Percentiles rank a stretch among this genome's conserved stretches.
These are phyloP conservation scores for Russula emetica DNA, from an alignment of 768 basidiomycete species.

Conservation along the genomic window DNA sequence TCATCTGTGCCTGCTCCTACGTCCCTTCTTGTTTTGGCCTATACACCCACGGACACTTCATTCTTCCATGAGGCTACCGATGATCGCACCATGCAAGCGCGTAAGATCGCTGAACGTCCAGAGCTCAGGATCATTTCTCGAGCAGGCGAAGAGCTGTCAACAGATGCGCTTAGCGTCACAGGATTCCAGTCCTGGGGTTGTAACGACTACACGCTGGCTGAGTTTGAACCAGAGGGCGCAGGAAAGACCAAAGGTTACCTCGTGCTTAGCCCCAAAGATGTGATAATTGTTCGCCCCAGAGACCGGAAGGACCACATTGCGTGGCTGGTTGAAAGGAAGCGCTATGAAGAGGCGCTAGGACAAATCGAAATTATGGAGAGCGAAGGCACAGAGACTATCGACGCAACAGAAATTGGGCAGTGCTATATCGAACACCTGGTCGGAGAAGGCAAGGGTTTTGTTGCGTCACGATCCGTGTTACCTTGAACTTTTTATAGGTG, in stretches of 20 bases:
- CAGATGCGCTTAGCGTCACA: conserved; percentile 75
- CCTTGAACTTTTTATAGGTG: conserved; percentile 37
- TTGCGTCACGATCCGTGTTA: background rate
- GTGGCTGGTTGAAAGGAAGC: conserved; percentile 83
- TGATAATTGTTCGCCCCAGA: conserved; percentile 82
- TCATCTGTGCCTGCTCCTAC: conserved; percentile 42
- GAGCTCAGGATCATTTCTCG: conserved; percentile 90
- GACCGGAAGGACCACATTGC: conserved; percentile 86
- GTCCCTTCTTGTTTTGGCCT: conserved; percentile 84
- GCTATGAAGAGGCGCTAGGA: conserved; percentile 86
- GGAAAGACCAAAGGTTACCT: conserved; percentile 56
- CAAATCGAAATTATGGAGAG: conserved; percentile 56
- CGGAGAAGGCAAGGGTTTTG: conserved; percentile 53
- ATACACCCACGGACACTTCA: conserved; percentile 73
- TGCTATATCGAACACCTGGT: conserved; percentile 86
- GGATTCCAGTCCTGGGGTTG: conserved; percentile 84
- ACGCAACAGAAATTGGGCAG: conserved; percentile 69
- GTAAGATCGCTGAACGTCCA: conserved; percentile 85
- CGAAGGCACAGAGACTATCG: conserved; percentile 41
- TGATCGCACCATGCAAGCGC: conserved; percentile 68
- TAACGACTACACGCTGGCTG: conserved; percentile 81
- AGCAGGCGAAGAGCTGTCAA: conserved; percentile 80
- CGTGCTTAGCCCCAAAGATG: conserved; percentile 80
- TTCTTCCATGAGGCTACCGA: conserved; percentile 63
- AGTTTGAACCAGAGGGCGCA: conserved; percentile 35